Conservation (phyloP, 345 rosid species). For the Moricandia moricandioides region DNA sequence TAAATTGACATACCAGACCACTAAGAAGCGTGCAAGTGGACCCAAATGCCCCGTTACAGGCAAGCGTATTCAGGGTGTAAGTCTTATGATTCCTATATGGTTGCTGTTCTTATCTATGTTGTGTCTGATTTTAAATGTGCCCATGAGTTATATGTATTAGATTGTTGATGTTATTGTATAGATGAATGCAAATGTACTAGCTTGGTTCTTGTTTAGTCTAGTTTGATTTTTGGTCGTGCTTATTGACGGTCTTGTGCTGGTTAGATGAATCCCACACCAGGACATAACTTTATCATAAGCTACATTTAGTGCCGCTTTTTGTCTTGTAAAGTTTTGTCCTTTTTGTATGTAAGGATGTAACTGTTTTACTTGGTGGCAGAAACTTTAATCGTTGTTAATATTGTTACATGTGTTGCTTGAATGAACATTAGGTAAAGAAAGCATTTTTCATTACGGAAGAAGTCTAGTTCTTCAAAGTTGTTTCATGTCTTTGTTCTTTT, state of each 20-base stretch:
- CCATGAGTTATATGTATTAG: no score
- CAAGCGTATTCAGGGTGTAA: conserved; percentile 94
- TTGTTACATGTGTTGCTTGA: background rate
- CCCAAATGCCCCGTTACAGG: conserved; percentile 92
- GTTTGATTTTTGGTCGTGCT: conserved; percentile 26
- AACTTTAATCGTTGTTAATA: background rate
- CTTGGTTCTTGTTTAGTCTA: background rate
- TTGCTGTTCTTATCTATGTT: no score
- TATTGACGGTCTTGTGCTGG: conserved; percentile 58
- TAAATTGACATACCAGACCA: conserved; percentile 77
- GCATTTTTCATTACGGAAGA: background rate
- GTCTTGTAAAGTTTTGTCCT: background rate
- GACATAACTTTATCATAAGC: conserved; percentile 59
- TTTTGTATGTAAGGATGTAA: background rate
- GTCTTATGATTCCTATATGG: background rate
- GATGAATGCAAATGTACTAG: background rate
- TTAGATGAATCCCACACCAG: conserved; percentile 30
- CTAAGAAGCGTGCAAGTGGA: conserved; percentile 82
- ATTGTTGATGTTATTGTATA: background rate
- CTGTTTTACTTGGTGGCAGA: conserved; percentile 21
- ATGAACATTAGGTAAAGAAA: no score
- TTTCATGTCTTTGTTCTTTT: background rate
- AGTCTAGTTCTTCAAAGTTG: background rate
- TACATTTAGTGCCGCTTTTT: conserved; percentile 35
- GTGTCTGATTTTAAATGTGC: no score